phyloP scores from a whole-genome alignment of 164 flowering plant species.

The Umbilicus rupestris region DNA sequence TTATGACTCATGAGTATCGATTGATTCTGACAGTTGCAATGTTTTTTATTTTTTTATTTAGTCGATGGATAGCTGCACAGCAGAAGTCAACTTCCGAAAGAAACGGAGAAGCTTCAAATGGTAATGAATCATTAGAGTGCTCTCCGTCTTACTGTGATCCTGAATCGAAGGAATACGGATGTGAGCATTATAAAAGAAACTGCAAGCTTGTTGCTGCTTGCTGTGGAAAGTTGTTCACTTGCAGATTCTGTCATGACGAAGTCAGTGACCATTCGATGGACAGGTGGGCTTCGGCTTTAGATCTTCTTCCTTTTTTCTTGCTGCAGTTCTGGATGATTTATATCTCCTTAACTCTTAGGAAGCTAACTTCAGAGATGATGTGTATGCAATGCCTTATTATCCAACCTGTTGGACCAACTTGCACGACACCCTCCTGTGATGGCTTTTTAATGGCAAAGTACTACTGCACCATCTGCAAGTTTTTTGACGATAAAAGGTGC shows the following conservation, averaged over 20 bases:
- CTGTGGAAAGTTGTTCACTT: constrained; percentile 76
- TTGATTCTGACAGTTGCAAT: constrained; percentile 10
- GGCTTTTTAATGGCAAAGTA: constrained; percentile 81
- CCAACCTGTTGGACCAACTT: constrained; percentile 76
- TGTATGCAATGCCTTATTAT: constrained; percentile 81
- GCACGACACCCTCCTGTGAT: constrained; percentile 73
- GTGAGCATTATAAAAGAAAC: constrained; percentile 94
- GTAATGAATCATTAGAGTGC: constrained; percentile 43
- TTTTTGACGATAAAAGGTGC: constrained; percentile 96
- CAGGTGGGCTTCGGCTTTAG: constrained; percentile 33
- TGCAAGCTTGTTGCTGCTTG: constrained; percentile 89
- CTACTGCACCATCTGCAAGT: constrained; percentile 80
- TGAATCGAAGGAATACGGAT: constrained; percentile 66
- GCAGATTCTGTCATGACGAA: constrained; percentile 92
- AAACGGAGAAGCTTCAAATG: constrained; percentile 33
- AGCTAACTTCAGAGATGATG: constrained; percentile 89
- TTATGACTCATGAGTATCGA: neutral
- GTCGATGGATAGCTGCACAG: constrained; percentile 97
- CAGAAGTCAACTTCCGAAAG: constrained; percentile 61
- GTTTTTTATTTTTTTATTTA: constrained; percentile 17
- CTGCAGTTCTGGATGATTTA: neutral
- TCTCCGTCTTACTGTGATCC: constrained; percentile 76
- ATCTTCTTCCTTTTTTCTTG: neutral
- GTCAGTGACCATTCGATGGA: constrained; percentile 96
- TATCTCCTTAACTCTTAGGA: constrained; percentile 32